Evolutionary conservation across 2,329 filamentous ascomycete species (phyloP).

Genomic region (Phialocephala subalpina): DNA sequence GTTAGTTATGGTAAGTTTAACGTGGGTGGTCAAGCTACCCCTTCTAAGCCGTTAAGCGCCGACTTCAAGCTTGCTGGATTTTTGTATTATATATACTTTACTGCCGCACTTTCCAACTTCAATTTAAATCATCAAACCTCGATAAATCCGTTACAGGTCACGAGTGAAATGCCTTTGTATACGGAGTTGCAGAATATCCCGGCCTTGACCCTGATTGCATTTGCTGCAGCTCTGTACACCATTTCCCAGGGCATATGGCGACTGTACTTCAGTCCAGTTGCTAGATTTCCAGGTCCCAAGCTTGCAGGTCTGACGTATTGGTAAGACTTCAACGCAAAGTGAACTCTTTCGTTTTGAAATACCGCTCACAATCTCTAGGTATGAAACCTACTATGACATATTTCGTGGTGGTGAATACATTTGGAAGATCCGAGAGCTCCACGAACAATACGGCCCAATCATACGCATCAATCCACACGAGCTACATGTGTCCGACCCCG

Average conservation of each 20-base stretch:
- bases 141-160: neutral
- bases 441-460: slow-evolving; percentile 52
- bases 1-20: neutral
- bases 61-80: neutral
- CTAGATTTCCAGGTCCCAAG: slow-evolving; percentile 40
- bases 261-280: slow-evolving; percentile 34
- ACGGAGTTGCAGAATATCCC: neutral
- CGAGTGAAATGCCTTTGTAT: neutral
- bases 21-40: neutral
- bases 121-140: neutral
- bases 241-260: slow-evolving; percentile 31
- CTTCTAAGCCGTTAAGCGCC: neutral
- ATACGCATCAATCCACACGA: slow-evolving; percentile 49
- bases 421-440: slow-evolving; percentile 52
- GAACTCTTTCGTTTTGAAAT: neutral
- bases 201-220: neutral
- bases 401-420: slow-evolving; percentile 51
- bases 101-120: neutral
- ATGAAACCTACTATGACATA: slow-evolving; percentile 51
- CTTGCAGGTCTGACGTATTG: slow-evolving; percentile 39
- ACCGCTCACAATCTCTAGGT: slow-evolving; percentile 25
- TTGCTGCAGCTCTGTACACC: slow-evolving; percentile 1
- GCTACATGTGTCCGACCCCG: slow-evolving; percentile 47
- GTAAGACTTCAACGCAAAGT: slow-evolving; percentile 18
- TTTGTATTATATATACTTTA: neutral